These are phyloP conservation scores for Breviolum minutum DNA, from an alignment of 73 alveolate genomes.

Conservation along the genomic window DNA sequence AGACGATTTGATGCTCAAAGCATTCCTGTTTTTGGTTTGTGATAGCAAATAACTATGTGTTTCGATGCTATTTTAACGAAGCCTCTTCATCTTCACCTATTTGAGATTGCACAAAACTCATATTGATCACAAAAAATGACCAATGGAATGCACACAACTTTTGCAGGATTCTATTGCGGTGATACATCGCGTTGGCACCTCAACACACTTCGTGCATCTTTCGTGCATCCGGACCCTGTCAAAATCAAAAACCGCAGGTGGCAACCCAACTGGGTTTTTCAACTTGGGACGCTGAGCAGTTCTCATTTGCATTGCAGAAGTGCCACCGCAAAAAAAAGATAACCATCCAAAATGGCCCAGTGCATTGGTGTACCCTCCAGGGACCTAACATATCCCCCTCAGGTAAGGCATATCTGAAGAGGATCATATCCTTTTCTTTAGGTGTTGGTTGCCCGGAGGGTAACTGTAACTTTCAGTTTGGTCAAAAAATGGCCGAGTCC, in stretches of 20 bases:
- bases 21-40: too few species aligned
- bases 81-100: not conserved
- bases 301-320: conserved; percentile 6
- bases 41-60: too few species aligned
- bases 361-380: too few species aligned
- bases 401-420: too few species aligned
- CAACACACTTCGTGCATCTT: not conserved
- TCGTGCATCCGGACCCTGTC: too few species aligned
- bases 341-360: too few species aligned
- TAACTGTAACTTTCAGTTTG: not conserved
- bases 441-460: too few species aligned
- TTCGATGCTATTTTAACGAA: not conserved
- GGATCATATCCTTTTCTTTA: too few species aligned
- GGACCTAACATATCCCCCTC: too few species aligned
- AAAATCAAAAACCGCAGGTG: not conserved
- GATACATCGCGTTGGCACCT: conserved; percentile 16
- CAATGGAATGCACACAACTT: not conserved
- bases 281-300: conserved; percentile 1
- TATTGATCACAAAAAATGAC: too few species aligned
- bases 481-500: not conserved
- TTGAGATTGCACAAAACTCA: not conserved
- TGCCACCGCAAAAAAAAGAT: not conserved
- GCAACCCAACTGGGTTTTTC: conserved; percentile 11
- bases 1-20: not conserved
- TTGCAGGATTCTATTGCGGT: not conserved